These are phyloP conservation scores for Aspergillus affinis DNA, from an alignment of 495 filamentous ascomycete species.

Conservation along the genomic window DNA sequence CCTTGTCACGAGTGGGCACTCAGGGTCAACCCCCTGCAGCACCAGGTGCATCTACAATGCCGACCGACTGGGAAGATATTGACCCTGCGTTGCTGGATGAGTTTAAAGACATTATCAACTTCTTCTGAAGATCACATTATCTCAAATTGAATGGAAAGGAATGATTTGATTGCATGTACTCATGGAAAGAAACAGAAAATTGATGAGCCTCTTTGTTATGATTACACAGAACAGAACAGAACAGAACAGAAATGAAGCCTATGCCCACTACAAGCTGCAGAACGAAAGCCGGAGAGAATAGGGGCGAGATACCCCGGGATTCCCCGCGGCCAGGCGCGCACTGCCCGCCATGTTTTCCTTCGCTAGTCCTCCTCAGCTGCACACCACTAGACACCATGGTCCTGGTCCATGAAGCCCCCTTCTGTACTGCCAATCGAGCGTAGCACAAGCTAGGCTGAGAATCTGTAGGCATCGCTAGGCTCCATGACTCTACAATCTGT, in stretches of 20 bases:
- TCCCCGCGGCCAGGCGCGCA: too few relatives aligned
- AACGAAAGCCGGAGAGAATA: too few relatives aligned
- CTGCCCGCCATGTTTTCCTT: too few relatives aligned
- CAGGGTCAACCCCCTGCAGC: neutral
- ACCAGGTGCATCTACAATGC: conserved; percentile 5
- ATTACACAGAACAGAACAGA: neutral
- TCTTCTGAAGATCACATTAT: conserved; percentile 21
- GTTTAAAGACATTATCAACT: conserved; percentile 41
- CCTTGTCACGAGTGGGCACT: neutral
- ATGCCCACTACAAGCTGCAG: too few relatives aligned
- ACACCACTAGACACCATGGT: neutral
- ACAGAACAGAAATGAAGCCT: neutral
- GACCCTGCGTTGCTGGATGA: conserved; percentile 36
- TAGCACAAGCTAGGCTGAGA: neutral
- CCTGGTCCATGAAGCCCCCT: too few relatives aligned
- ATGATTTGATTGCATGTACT: neutral
- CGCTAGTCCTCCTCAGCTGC: too few relatives aligned
- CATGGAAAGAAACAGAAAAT: neutral
- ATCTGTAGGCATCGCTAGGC: neutral
- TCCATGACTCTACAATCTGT: neutral
- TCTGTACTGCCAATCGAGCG: neutral
- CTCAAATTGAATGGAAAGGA: neutral
- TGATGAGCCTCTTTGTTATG: neutral
- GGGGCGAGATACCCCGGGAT: too few relatives aligned
- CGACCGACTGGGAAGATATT: conserved; percentile 34